Evolutionary conservation across 108 stramenopile species (phyloP).

Genomic region (Nannochloropsis oceanica): DNA sequence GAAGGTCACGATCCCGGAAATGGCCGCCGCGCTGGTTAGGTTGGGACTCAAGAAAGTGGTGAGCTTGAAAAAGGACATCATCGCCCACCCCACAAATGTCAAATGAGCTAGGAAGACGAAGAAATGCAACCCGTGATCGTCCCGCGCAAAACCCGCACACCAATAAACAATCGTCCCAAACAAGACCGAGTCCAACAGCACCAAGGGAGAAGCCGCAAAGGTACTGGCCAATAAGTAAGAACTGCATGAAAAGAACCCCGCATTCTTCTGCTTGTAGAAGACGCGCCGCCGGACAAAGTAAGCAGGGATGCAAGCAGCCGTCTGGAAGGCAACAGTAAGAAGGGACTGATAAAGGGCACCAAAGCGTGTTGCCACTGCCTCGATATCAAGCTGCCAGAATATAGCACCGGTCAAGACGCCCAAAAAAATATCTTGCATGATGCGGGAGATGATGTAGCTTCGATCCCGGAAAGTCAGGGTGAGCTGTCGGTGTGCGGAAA

Average conservation of each 20-base stretch:
- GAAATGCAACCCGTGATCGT: neutral
- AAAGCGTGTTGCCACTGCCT: neutral
- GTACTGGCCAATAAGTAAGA: neutral
- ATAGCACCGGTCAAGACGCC: neutral
- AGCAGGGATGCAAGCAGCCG: neutral
- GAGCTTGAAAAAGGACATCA: neutral
- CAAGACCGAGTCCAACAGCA: neutral
- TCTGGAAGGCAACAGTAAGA: neutral
- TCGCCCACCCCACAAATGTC: neutral
- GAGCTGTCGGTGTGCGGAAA: neutral
- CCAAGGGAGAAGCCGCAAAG: neutral
- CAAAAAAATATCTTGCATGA: neutral
- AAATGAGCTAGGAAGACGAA: neutral
- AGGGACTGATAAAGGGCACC: neutral
- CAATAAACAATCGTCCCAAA: neutral
- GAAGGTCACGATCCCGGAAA: neutral
- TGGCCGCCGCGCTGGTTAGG: neutral
- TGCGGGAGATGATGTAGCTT: neutral
- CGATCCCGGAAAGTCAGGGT: neutral
- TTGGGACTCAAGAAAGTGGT: neutral
- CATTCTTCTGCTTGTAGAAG: slow-evolving; percentile 59
- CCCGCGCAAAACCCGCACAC: neutral
- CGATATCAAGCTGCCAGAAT: neutral
- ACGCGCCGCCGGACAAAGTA: slow-evolving; percentile 20
- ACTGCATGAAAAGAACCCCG: neutral